Evolutionary conservation across 768 basidiomycete genomes (phyloP), one percentile per base, ranked within the genome.

Genomic region (Boletus rufocinnamomeus): DNA sequence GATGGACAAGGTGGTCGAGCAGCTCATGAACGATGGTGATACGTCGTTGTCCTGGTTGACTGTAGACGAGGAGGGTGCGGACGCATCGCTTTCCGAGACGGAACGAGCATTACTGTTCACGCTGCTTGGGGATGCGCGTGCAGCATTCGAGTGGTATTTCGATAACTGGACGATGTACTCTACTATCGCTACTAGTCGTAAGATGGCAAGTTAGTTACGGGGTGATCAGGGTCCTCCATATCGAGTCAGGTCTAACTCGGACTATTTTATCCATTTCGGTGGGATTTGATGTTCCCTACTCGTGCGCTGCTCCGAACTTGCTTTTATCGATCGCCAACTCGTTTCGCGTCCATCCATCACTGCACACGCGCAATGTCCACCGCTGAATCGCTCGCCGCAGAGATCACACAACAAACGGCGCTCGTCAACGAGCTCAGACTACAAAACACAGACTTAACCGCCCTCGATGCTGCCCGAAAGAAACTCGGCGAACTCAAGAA

Each of bases 401-500:
- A 87, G 64, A 83, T 91, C 65, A 74, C 77, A 6, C 69, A 77
- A 40, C 85, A 87, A 63, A 84, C 77, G 10, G 69, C 78, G 5
- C 72, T 81, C n/a, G 78, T 89, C 66, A 86, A 85, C 68, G 79
- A 85, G 56, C 81, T 92, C 23, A 77, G 84, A 51, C 73, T 80
- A 45, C 79, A 82, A 64, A 82, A 81, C 47, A 80, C 82, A 1
- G 83, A 87, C 53, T 63, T 77, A 1, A 64, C 76, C 4, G 63
- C 72, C 10, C 64, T 90, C 38, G 84, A 89, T 25, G 85, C 84
- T 37, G 82, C 82, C 17, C 86, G 82, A 76, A 87, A 87, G 76
- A 84, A 78, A 58, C 78, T 93, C 17, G 83, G 84, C 0, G 88
- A 91, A 30, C 74, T 92, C 56, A 87, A 89, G 77, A 83, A 80